phyloP scores from a whole-genome alignment of 1,284 basidiomycete genomes.

The Moesziomyces sp. region DNA sequence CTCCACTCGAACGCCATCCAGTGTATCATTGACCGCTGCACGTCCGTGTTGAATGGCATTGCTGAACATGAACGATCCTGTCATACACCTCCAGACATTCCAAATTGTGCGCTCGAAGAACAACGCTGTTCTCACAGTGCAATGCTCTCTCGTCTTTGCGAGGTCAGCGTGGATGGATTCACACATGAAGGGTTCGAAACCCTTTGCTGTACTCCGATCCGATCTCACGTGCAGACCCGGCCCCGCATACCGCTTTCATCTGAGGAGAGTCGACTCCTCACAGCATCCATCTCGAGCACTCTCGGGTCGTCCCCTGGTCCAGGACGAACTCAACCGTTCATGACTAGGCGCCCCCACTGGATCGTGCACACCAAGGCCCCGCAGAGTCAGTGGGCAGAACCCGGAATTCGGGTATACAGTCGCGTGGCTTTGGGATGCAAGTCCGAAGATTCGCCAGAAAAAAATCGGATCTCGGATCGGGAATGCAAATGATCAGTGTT shows the following conservation, averaged over 20 bases:
- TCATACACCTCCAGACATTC: too few species aligned
- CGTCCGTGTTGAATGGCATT: background rate
- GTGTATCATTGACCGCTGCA: background rate
- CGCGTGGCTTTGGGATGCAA: slow-evolving; percentile 1
- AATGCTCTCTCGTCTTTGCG: too few species aligned
- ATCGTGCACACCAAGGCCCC: too few species aligned
- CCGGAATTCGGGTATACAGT: slow-evolving; percentile 34
- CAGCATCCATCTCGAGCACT: background rate
- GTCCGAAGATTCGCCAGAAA: slow-evolving; percentile 7
- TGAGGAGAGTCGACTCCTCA: too few species aligned
- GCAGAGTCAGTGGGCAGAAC: background rate
- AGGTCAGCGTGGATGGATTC: background rate
- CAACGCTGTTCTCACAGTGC: too few species aligned
- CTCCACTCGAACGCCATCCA: background rate
- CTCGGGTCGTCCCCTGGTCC: background rate
- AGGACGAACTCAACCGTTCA: too few species aligned
- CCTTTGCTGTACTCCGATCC: background rate
- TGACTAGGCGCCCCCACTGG: too few species aligned
- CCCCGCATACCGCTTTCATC: too few species aligned
- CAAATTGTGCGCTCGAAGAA: too few species aligned
- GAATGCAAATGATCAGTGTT: background rate
- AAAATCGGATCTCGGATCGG: slow-evolving; percentile 20
- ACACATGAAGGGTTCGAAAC: background rate
- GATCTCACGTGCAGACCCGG: background rate
- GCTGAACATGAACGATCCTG: background rate